Evolutionary conservation across 208 protist species (phyloP), one percentile per base, ranked within the genome.

Genomic region (Crithidia sp.): DNA sequence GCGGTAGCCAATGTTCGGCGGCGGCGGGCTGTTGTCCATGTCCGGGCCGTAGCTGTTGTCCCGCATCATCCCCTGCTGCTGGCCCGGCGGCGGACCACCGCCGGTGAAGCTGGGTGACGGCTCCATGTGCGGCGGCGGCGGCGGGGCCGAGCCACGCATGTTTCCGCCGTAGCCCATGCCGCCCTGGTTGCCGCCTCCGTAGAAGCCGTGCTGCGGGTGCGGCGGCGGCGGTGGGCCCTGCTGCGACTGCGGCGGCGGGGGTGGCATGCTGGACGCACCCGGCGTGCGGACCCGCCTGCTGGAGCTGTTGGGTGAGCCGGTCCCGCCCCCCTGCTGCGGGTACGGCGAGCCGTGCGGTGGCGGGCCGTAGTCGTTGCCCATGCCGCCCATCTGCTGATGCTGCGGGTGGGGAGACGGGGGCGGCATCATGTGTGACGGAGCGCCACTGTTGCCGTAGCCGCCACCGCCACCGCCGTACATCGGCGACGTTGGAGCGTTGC

Each of bases 121-220:
- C 69, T 84, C 79, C 70, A 84, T 81, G 69, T 84, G 79, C 43
- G 64, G 79, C 63, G 79, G 74, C 54, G 74, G 73, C 44, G 74
- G 67, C 12, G 77, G 72, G 36, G 71, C 77, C 40, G 74, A 79
- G 10, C 74, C 67, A 17, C 74, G 74, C 67, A 79, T 68, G 64
- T 74, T 74, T 4, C 53, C 61, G 41, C 58, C 74, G 67, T 79
- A 79, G 47, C 67, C 61, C 61, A 67, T 59, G 40, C 67, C 67
- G 16, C 77, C 77, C 45, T 81, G 76, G 64, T 72, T 76, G 40
- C 70, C 72, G 44, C 68, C 57, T 37, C 70, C 71, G 66, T 82
- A 82, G 64, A 65, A 71, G 14, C 52, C 41, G 45, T 74, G 76
- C 58, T 81, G 76, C 68, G 53, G 72, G 61, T 74, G 78, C 4